Conservation (phyloP, 208 protist genomes). For the Leishmania aethiopica region DNA sequence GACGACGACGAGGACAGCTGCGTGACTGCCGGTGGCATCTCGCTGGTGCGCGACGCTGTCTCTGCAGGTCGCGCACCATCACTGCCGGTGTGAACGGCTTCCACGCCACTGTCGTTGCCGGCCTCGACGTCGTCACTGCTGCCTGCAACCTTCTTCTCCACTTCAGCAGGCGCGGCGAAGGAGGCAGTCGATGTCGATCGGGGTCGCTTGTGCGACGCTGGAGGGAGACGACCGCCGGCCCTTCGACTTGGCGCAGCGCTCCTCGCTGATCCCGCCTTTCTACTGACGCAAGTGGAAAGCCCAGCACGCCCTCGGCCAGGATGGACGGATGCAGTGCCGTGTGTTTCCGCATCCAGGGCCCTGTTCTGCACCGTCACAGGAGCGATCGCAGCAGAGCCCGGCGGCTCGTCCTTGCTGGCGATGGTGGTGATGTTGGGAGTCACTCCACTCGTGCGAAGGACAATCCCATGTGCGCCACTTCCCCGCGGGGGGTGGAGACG, state of each 20-base stretch:
- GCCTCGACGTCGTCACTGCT: background rate
- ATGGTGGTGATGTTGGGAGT: background rate
- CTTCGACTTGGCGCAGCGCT: background rate
- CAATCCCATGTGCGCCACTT: background rate
- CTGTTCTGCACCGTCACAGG: background rate
- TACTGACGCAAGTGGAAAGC: conserved; percentile 1
- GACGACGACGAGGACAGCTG: conserved; percentile 5
- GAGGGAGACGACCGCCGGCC: background rate
- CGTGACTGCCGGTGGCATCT: background rate
- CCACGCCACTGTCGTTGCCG: background rate
- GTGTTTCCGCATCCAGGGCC: background rate
- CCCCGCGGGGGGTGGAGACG: conserved; percentile 27
- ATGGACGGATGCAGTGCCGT: background rate
- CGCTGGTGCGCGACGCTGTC: background rate
- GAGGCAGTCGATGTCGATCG: conserved; percentile 8
- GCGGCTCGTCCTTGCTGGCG: background rate
- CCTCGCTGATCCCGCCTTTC: background rate
- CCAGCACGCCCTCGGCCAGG: background rate
- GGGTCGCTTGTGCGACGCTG: conserved; percentile 7
- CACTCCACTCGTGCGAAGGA: background rate
- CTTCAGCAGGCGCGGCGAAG: background rate
- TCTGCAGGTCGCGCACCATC: background rate
- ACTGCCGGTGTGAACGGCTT: background rate
- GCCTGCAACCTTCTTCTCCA: background rate
- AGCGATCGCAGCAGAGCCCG: background rate